Base-by-base conservation (phyloP, 345 rosid genomes). In the Syzygium oleosum region DNA sequence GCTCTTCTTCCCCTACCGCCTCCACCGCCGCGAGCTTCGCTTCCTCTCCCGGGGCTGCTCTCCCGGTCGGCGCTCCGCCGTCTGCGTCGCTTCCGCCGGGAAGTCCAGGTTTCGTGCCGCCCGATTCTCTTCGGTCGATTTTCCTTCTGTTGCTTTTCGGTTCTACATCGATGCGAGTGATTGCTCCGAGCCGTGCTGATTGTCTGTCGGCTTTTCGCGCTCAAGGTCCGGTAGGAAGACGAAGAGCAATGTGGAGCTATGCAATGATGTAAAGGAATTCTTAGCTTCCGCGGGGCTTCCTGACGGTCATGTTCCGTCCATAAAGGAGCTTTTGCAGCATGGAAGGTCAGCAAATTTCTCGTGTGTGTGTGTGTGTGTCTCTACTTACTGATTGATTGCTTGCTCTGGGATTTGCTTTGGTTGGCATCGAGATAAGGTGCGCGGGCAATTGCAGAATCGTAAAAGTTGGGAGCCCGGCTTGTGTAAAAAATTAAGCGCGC, bases 171-270 rank as follows among this genome's bases (percentile, higher is more conserved):
- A 38, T 13, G 49, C 49, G 49, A 9, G 83, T 43, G 83, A 1
- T 38, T 73, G 83, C 83, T 73, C 83, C 83, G 83, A 11, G 46
- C 9, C 14, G 83, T 7, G 79, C 84, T 77, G 25, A 5, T 52
- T 84, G 65, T 27, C 55, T 23, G 31, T 34, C 85, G 65, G 63
- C 63, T 17, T 13, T 46, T 51, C 68, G 27, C 59, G 21, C 51
- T 86, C 87, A n/a, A 84, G 46, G 52, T 56, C 86, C 92, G 91
- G 91, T 49, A 88, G 92, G 83, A 94, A 95, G 90, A 96, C 52
- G 85, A 94, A 94, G 94, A 98, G 96, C 90, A 90, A 94, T 89
- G 94, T 87, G 88, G 96, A 98, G 93, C 94, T 98, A 41, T 91
- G 94, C 87, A 87, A 89, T 86, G 98, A 96, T 83, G 91, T 98